Evolutionary conservation across 371 early-diverging fungal genomes (phyloP).

Genomic region (Rhizopus microsporus): DNA sequence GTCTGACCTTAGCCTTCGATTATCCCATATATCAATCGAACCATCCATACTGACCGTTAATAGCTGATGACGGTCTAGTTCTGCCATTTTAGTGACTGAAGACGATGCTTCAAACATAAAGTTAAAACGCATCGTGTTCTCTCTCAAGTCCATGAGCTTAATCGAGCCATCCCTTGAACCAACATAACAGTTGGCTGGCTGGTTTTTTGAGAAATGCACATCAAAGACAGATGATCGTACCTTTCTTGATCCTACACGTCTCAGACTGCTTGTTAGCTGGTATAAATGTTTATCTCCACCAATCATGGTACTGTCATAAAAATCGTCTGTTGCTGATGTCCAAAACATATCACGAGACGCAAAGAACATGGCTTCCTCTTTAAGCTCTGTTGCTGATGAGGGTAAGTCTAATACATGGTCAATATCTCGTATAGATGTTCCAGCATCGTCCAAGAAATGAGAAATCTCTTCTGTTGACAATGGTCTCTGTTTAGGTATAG

Average conservation of each 20-base stretch:
- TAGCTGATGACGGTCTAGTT: slow-evolving; percentile 8
- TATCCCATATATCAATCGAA: slow-evolving; percentile 31
- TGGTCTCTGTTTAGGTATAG: slow-evolving; percentile 5
- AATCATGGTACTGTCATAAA: slow-evolving; percentile 4
- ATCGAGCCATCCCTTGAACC: slow-evolving; percentile 30
- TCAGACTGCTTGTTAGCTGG: slow-evolving; percentile 11
- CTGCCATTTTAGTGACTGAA: slow-evolving; percentile 3
- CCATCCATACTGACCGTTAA: slow-evolving; percentile 25
- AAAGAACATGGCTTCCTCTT: background rate
- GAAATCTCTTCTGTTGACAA: slow-evolving; percentile 1
- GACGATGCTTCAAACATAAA: background rate
- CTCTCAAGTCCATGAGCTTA: slow-evolving; percentile 12
- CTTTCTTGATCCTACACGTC: background rate
- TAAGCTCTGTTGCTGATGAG: background rate
- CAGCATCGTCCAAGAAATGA: slow-evolving; percentile 2
- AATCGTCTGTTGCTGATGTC: slow-evolving; percentile 14
- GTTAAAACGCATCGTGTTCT: background rate
- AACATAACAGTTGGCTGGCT: slow-evolving; percentile 16
- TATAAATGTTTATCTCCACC: slow-evolving; percentile 29
- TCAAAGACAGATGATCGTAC: slow-evolving; percentile 23
- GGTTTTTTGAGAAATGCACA: background rate
- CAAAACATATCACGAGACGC: slow-evolving; percentile 24
- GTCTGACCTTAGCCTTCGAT: slow-evolving; percentile 8
- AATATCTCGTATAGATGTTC: background rate
- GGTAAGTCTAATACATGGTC: background rate